phyloP scores from a whole-genome alignment of 2,329 filamentous ascomycete species.

The Rhynchosporium agropyri region DNA sequence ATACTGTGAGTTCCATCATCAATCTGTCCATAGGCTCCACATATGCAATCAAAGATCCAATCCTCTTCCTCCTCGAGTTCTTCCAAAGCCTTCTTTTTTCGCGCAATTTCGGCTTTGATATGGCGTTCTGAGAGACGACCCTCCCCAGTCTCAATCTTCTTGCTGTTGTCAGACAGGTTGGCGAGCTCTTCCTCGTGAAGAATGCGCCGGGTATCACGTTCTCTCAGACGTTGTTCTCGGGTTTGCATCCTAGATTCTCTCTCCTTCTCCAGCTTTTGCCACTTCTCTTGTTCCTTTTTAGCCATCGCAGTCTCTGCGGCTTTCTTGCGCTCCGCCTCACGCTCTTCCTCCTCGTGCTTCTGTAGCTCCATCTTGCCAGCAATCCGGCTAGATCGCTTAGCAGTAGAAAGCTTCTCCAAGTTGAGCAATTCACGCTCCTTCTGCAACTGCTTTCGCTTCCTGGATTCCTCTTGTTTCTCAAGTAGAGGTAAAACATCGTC shows the following conservation, averaged over 20 bases:
- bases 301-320: slow-evolving; percentile 66
- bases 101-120: slow-evolving; percentile 80
- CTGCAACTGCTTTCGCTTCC: slow-evolving; percentile 68
- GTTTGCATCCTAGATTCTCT: slow-evolving; percentile 80
- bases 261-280: slow-evolving; percentile 65
- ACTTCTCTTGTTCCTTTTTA: slow-evolving; percentile 66
- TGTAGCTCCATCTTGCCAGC: slow-evolving; percentile 80
- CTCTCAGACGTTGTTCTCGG: slow-evolving; percentile 80
- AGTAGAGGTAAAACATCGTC: slow-evolving; percentile 83
- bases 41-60: slow-evolving; percentile 95
- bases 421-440: slow-evolving; percentile 79
- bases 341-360: slow-evolving; percentile 69
- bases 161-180: slow-evolving; percentile 75
- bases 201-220: slow-evolving; percentile 82
- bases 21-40: slow-evolving; percentile 86
- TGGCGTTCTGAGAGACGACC: slow-evolving; percentile 75
- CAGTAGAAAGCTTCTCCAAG: slow-evolving; percentile 85
- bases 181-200: slow-evolving; percentile 82
- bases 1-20: slow-evolving; percentile 95
- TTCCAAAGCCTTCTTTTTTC: slow-evolving; percentile 74
- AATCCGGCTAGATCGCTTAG: slow-evolving; percentile 90
- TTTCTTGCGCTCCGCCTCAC: slow-evolving; percentile 69
- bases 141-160: slow-evolving; percentile 56
- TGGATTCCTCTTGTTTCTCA: slow-evolving; percentile 74
- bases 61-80: slow-evolving; percentile 71